Base-by-base conservation (phyloP, 768 basidiomycete species). In the Collybia sordida region DNA sequence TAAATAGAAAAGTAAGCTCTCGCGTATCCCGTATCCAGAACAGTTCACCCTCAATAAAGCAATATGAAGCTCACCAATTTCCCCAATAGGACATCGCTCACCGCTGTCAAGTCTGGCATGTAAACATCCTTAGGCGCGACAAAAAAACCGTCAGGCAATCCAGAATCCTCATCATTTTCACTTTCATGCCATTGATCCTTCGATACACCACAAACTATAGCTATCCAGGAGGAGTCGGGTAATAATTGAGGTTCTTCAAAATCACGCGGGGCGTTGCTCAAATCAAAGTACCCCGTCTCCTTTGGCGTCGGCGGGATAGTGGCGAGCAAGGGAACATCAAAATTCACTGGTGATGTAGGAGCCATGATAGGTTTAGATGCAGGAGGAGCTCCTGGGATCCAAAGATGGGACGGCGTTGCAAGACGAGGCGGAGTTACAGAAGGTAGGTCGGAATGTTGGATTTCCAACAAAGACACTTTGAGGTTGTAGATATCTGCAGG, bases 51-150 rank as follows among this genome's bases (percentile, higher is more conserved):
- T 18, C 22, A 37, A 37, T 22, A 35, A 49, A 24, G 36, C 18
- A 27, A 38, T 27, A 22, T n/a, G 11, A 71, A 38, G 36, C 81
- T 51, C 51, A 88, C 86, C 60, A 92, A 67, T 65, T 91, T 92
- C 34, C 90, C 90, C 31, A 92, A 73, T 12, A 91, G 70, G 17
- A 88, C 87, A 59, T 92, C 88, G 4, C 78, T 83, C 6, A 82
- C 74, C 1, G 86, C 86, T 22, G 82, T 88, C 54, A 92, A 63
- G 64, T 92, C 87, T 15, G 90, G 90, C 83, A 92, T 90, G 64
- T 90, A 90, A 31, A 90, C 81, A 58, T 88, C 82, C 63, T 73
- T 75, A 27, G 88, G 88, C 2, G 88, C 88, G 35, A 90, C 80
- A 57, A 79, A 92, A 67, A 92, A 90, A 15, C 77, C 74, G 9